phyloP scores from a whole-genome alignment of 2,329 filamentous ascomycete genomes.

The Sporothrix sp. region DNA sequence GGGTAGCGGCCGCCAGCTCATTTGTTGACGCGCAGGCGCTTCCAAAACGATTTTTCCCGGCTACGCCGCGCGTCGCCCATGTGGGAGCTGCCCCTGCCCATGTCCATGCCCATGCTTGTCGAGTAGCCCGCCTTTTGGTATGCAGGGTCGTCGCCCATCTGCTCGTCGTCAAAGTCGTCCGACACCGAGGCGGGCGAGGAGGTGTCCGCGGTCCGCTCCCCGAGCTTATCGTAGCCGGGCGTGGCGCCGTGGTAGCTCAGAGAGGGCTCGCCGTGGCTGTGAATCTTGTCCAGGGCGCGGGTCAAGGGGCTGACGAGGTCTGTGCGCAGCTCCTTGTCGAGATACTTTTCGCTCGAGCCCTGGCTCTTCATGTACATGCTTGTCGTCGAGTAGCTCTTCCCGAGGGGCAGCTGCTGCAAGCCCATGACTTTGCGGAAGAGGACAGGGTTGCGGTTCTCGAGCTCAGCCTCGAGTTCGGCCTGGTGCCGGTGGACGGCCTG shows the following conservation, averaged over 20 bases:
- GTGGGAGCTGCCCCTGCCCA: slow-evolving; percentile 5
- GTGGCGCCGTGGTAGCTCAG: neutral
- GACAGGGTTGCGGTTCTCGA: slow-evolving; percentile 35
- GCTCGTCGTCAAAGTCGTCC: slow-evolving; percentile 30
- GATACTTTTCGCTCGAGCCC: slow-evolving; percentile 17
- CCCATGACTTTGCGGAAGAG: slow-evolving; percentile 37
- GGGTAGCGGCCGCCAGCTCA: neutral
- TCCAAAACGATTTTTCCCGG: slow-evolving; percentile 21
- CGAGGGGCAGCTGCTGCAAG: slow-evolving; percentile 19
- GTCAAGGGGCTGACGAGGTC: slow-evolving; percentile 24
- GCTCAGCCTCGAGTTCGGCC: slow-evolving; percentile 39
- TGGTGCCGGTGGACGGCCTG: slow-evolving; percentile 36
- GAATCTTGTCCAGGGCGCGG: slow-evolving; percentile 27
- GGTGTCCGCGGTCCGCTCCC: slow-evolving; percentile 10
- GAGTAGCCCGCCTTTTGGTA: slow-evolving; percentile 21
- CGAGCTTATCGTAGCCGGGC: slow-evolving; percentile 18
- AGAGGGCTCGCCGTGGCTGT: slow-evolving; percentile 12
- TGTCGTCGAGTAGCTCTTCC: neutral
- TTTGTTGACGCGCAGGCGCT: slow-evolving; percentile 20
- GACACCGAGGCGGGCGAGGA: slow-evolving; percentile 8
- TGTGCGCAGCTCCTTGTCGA: slow-evolving; percentile 19
- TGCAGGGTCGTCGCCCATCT: slow-evolving; percentile 38
- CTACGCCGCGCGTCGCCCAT: slow-evolving; percentile 11
- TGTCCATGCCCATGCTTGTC: neutral
- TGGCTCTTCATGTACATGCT: neutral